These are phyloP conservation scores for Wickerhamiella brachini DNA, from an alignment of 805 yeast genomes.

Conservation along the genomic window DNA sequence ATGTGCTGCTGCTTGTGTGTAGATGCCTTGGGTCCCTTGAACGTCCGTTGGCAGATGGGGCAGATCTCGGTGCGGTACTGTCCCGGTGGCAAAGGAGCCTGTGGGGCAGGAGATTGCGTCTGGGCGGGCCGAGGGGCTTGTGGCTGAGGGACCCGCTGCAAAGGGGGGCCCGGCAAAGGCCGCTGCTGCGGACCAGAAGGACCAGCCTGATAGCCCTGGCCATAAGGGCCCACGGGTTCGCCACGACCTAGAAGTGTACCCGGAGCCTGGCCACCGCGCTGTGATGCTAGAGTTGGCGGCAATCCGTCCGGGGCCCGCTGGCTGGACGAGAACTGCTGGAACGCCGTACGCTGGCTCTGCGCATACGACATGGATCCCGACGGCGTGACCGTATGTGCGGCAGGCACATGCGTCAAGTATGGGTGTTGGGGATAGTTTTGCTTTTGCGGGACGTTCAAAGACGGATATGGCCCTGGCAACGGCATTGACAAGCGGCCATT, in stretches of 20 bases:
- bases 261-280: neutral
- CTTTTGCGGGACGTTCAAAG: neutral
- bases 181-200: slow-evolving; percentile 1
- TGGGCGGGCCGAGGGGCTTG: slow-evolving; percentile 1
- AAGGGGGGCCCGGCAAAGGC: slow-evolving; percentile 1
- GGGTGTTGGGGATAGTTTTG: slow-evolving; percentile 13
- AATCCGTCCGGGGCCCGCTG: neutral
- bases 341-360: slow-evolving; percentile 16
- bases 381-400: slow-evolving; percentile 14
- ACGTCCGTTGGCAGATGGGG: slow-evolving; percentile 30
- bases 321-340: slow-evolving; percentile 13
- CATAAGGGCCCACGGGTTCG: neutral
- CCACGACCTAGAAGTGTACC: neutral
- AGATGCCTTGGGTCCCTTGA: slow-evolving; percentile 34
- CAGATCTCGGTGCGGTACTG: slow-evolving; percentile 26
- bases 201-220: neutral
- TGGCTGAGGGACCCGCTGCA: slow-evolving; percentile 8
- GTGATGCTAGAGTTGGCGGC: neutral
- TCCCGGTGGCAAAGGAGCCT: slow-evolving; percentile 5
- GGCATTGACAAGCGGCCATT: slow-evolving; percentile 1
- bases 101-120: slow-evolving; percentile 6
- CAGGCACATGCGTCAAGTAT: slow-evolving; percentile 16
- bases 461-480: slow-evolving; percentile 11
- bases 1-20: slow-evolving; percentile 38
- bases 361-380: slow-evolving; percentile 11